Evolutionary conservation across 23 red algal genomes (phyloP), one percentile per base, ranked within the genome.

Genomic region (Pyropia haitanensis): DNA sequence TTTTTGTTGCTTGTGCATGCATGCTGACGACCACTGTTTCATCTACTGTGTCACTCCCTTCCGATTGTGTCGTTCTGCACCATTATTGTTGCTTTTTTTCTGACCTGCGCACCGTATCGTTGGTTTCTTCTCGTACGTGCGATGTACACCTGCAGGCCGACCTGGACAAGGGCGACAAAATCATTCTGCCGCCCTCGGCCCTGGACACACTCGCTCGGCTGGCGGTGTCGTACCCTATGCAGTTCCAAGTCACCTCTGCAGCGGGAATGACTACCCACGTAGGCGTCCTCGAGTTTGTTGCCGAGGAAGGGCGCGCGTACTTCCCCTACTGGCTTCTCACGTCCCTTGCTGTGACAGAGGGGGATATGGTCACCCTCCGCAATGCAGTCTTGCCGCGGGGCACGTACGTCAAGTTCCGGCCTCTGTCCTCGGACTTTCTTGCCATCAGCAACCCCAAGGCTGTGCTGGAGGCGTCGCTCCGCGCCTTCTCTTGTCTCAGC

Each of bases 321-420:
- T 33, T 90, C 3, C 94, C 94, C 6, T 85, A 91, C 76, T 98
- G 94, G 94, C 70, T 91, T 58, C 91, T 98, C 86, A 67, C 87
- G 58, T 87, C 87, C 73, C 66, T 98, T n/a, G 46, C 80, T 1
- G 78, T 90, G 18, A 3, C 60, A 2, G 94, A 98, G 55, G 94
- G 94, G 12, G 94, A 61, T 17, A 74, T 90, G 64, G 73, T 89
- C 19, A 77, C 65, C 49, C 68, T 98, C 6, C 57, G 75, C 5
- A 98, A 86, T 30, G 94, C 86, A 9, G 75, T 65, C 20, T 61
- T 98, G 20, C 86, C 86, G 6, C 91, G 91, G 51, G 94, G 84
- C 27, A 81, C 60, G 25, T 90, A 84, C 70, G 94, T 90, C 72
- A 98, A 98, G 71, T 85, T 98, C 51, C 94, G 88, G 48, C 94